Conservation (phyloP, 257 asterid genomes). For the Ajuga chamaepitys region DNA sequence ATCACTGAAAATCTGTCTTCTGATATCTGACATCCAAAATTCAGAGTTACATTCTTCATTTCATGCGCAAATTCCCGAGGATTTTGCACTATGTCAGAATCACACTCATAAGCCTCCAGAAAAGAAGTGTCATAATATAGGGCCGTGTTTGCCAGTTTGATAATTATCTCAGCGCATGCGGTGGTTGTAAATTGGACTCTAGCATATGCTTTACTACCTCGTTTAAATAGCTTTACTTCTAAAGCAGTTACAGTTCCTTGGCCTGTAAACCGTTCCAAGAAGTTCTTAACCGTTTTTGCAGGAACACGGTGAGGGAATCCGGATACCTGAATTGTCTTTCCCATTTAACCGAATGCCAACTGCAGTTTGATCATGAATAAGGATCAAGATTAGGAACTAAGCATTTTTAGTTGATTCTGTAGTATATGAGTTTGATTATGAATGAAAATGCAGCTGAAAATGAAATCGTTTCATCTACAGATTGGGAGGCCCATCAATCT, state of each 20-base stretch:
- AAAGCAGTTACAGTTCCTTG: slow-evolving; percentile 37
- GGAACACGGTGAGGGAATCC: slow-evolving; percentile 40
- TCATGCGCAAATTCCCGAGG: slow-evolving; percentile 15
- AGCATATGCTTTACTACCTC: slow-evolving; percentile 42
- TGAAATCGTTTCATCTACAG: no score
- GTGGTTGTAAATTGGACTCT: slow-evolving; percentile 43
- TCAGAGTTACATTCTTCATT: slow-evolving; percentile 30
- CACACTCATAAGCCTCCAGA: slow-evolving; percentile 37
- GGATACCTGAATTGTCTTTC: slow-evolving; percentile 24
- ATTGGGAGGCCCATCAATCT: no score
- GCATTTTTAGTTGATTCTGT: neutral
- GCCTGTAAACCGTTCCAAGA: slow-evolving; percentile 37
- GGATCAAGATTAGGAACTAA: no score
- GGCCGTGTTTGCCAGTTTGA: slow-evolving; percentile 22
- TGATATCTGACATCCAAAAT: slow-evolving; percentile 58
- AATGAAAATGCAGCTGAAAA: no score
- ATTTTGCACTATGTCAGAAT: slow-evolving; percentile 26
- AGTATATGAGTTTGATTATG: neutral
- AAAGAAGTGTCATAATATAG: slow-evolving; percentile 42
- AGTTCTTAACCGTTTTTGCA: slow-evolving; percentile 27
- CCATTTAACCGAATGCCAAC: slow-evolving; percentile 11
- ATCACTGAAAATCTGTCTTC: slow-evolving; percentile 36
- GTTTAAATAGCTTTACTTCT: slow-evolving; percentile 38
- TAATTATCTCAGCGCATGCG: slow-evolving; percentile 25
- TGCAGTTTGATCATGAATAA: neutral